Base-by-base conservation (phyloP, 1,284 basidiomycete genomes). In the Kalmanozyma brasiliensis region DNA sequence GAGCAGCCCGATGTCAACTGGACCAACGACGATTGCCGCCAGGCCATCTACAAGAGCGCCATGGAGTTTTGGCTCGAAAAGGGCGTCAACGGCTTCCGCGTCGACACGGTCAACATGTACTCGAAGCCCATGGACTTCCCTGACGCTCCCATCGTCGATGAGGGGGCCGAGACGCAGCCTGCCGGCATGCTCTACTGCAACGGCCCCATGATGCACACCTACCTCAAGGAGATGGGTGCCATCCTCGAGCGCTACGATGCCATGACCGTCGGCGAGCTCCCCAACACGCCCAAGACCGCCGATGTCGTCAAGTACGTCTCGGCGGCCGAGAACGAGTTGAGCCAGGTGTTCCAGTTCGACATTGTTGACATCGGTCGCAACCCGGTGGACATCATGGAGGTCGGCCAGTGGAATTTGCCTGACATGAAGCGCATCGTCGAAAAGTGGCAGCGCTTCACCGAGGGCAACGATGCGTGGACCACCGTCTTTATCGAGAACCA, bases 1-100 rank as follows among this genome's bases (percentile, higher is more conserved):
- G 86, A 89, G 66, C 91, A 91, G 83, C 91, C 90, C 0, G 91
- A 92, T 80, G 82, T 91, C 30, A 91, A 92, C 81, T 92, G 90
- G 90, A 87, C 89, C 38, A 88, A 90, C 76, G 85, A 85, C 0
- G 67, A 59, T n/a, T 57, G 55, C 85, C 86, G 33, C 87, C 90
- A 11, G 83, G 88, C 23, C 38, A 59, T 91, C 22, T 87, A 86
- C 83, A 60, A 73, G 51, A 86, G 88, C 37, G 82, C 88, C 34
- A 89, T 92, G 86, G 81, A 83, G 30, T 92, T 90, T 82, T 92
- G 90, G 90, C 85, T 89, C 22, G 86, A 89, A 56, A 84, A 87
- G 59, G 90, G 90, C 5, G 88, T 89, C 59, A 88, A 90, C 61
- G 91, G 90, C 2, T 92, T 91, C 82, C 84, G 74, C n/a, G 58